Evolutionary conservation across 1,284 basidiomycete genomes (phyloP).

Genomic region (Trichosporon coremiiforme): DNA sequence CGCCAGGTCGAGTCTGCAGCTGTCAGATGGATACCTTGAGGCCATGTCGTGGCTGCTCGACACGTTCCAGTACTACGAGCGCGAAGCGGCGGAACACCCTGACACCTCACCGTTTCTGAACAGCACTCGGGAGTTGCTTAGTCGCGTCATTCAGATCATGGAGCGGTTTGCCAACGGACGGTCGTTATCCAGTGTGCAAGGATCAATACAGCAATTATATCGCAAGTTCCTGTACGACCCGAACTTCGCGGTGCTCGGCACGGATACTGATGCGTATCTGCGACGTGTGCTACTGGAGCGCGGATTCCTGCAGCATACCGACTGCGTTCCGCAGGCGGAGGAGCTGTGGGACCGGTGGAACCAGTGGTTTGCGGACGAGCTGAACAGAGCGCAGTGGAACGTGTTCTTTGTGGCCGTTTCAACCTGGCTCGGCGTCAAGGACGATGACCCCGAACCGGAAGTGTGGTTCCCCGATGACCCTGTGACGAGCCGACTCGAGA

Average conservation of each 20-base stretch:
- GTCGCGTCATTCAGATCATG: constrained; percentile 21
- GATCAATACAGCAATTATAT: constrained; percentile 24
- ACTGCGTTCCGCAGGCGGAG: not conserved
- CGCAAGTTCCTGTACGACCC: constrained; percentile 18
- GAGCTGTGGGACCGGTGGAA: constrained; percentile 19
- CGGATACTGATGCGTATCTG: constrained; percentile 20
- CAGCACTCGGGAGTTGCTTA: constrained; percentile 53
- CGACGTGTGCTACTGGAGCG: constrained; percentile 21
- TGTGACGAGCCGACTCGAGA: constrained; percentile 16
- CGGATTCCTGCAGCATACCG: constrained; percentile 15
- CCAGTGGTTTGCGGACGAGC: constrained; percentile 22
- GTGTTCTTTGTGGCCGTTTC: constrained; percentile 9
- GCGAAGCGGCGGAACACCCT: constrained; percentile 34
- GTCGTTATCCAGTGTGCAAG: constrained; percentile 22
- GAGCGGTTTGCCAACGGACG: constrained; percentile 27
- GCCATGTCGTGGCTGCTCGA: constrained; percentile 31
- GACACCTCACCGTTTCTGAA: constrained; percentile 24
- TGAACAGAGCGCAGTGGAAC: constrained; percentile 30
- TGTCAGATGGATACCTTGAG: constrained; percentile 20
- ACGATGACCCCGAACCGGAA: not conserved
- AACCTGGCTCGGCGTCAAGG: constrained; percentile 19
- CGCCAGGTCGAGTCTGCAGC: constrained; percentile 20
- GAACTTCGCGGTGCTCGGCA: not conserved
- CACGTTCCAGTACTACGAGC: constrained; percentile 27
- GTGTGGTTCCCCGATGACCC: constrained; percentile 26